Base-by-base conservation (phyloP, 1,284 basidiomycete species). In the Heterobasidion parviporum region DNA sequence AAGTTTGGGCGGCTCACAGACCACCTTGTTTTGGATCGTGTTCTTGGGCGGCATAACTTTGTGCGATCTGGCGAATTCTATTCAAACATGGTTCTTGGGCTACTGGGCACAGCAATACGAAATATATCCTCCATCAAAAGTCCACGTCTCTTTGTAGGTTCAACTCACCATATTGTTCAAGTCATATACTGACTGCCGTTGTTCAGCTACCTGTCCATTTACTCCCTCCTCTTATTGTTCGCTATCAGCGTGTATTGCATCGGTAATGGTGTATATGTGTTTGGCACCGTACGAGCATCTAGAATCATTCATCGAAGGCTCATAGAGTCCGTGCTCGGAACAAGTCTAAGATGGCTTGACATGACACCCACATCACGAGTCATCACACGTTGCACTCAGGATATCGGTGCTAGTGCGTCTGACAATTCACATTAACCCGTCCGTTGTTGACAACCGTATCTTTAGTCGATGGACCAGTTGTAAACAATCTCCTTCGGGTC, bases 261-360 rank as follows among this genome's bases (percentile, higher is more conserved):
- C n/a, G 65, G 63, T 3, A 65, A 68, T 32, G 57, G 67, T 6
- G 61, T 71, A 20, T 76, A 70, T 63, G 66, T 78, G 32, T 64
- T 70, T 33, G 77, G 78, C 8, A 66, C 72, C 41, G 59, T 72
- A 62, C 71, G 74, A 48, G 86, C 86, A 2, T 83, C 83, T 2
- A 72, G 75, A 54, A 68, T 67, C 16, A 76, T 89, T 8, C 87
- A 89, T 62, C 63, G 69, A 46, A 68, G 69, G 47, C 76, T 91
- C 20, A 68, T 87, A n/a, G 65, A 75, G 18, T 73, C 77, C 7
- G 72, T 87, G 15, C 73, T 87, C 14, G 77, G 77, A 2, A 78
- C 83, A 0, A 82, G 79, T 7, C 67, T 83, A 56, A 71, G 80
- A 67, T 82, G 79, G 75, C 66, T 83, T 8, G 82, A 85, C 61